Evolutionary conservation across 2,329 filamentous ascomycete genomes (phyloP).

Genomic region (Leptodontidium sp.): DNA sequence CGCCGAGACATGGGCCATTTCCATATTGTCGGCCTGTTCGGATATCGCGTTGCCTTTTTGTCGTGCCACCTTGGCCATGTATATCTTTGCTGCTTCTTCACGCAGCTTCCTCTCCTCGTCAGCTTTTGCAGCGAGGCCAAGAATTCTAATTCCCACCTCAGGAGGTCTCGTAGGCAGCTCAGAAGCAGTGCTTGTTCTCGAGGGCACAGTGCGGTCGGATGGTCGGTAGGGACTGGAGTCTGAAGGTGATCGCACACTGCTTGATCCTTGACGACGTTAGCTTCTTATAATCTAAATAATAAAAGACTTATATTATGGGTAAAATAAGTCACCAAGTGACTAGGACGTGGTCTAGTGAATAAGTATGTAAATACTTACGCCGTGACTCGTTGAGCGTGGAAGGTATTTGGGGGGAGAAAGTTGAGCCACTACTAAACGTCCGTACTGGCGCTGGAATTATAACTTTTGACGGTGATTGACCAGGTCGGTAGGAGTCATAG

Average conservation of each 20-base stretch:
- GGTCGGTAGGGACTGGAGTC: neutral
- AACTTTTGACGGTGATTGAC: constrained; percentile 7
- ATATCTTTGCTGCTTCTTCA: constrained; percentile 11
- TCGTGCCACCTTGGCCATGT: neutral
- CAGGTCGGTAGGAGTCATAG: constrained; percentile 12
- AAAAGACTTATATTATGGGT: neutral
- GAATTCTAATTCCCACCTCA: constrained; percentile 8
- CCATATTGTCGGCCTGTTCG: neutral
- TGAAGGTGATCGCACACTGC: neutral
- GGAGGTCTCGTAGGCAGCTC: constrained; percentile 1
- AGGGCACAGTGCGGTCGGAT: neutral
- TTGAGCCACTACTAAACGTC: too few relatives aligned
- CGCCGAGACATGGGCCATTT: neutral
- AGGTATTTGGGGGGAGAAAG: neutral
- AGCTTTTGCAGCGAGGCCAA: constrained; percentile 6
- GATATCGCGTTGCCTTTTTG: neutral
- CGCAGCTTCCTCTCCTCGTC: constrained; percentile 13
- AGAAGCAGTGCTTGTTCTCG: neutral
- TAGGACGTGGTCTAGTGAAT: neutral
- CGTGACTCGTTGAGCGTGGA: constrained; percentile 5
- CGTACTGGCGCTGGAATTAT: constrained; percentile 3
- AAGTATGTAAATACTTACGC: neutral
- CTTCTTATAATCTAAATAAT: neutral
- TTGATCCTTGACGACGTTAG: neutral
- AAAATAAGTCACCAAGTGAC: neutral